Evolutionary conservation across 768 basidiomycete species (phyloP), one percentile per base, ranked within the genome.

Genomic region (Hypholoma fasciculare): DNA sequence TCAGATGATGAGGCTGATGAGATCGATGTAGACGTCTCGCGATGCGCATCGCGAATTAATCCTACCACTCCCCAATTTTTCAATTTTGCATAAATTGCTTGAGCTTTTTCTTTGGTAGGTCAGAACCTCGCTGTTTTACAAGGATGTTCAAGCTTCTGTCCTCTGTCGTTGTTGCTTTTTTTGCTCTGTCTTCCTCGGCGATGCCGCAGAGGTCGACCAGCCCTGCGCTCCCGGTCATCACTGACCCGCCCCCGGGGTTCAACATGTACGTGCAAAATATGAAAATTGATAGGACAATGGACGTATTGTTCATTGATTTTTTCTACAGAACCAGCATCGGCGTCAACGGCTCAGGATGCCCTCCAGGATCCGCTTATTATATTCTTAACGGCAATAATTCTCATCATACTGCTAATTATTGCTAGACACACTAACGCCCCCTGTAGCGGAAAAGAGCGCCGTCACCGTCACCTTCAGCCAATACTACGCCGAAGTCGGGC

Each of bases 391-490:
- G 66, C 64, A 17, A 52, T 30, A 8, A 52, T n/a, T 46, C 23
- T 23, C 23, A 4, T 48, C 19, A 7, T 27, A 7, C 14, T 23
- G 4, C 19, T 16, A 19, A n/a, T 30, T 36, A 7, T 42, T 16
- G 23, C 14, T 5, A n/a, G 30, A 47, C 34, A n/a, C 27, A n/a
- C 30, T 19, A 20, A 27, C 37, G n/a, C 14, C 9, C 23, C 23
- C 52, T 1, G 2, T 26, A 68, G 65, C 40, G 23, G 65, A 62
- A 16, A 62, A 62, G 46, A 59, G 62, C 13, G 58, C 65, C 37
- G 63, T 68, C 37, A 65, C 65, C 26, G 65, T 68, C 39, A 68
- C 61, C 38, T 64, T 68, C 61, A 65, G 64, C 54, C 47, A 61
- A 36, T 68, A 61, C 54, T 65, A 63, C 37, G 65, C 67, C 55